A percentile compares a stretch with the other conserved stretches of the same genome.
phyloP scores from a whole-genome alignment of 768 basidiomycete genomes.

The Amanita rubescens region DNA sequence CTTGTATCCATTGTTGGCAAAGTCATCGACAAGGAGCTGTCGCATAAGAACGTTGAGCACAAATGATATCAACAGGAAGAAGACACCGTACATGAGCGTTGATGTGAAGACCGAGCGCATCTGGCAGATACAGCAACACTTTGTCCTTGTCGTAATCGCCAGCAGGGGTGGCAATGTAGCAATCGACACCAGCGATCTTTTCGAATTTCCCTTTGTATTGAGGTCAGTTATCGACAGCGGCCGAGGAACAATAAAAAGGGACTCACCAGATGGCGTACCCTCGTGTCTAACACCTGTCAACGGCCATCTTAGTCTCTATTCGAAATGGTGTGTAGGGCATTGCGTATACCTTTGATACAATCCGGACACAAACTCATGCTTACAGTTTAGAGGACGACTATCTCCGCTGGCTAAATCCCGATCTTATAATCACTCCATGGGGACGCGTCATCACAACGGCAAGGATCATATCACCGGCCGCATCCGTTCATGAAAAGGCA shows the following conservation, averaged over 20 bases:
- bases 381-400: too few relatives aligned
- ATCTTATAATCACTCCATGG: too few relatives aligned
- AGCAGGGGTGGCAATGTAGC: constrained; percentile 48
- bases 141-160: constrained; percentile 46
- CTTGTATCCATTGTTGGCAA: constrained; percentile 38
- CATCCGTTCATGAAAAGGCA: neutral
- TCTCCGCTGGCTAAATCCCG: too few relatives aligned
- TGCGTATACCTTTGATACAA: neutral
- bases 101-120: constrained; percentile 44
- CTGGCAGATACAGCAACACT: constrained; percentile 46
- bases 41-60: neutral
- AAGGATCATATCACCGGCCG: neutral
- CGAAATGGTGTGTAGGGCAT: neutral
- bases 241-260: neutral
- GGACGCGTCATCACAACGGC: neutral
- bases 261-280: constrained; percentile 4
- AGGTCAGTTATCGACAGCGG: neutral
- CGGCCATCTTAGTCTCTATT: neutral
- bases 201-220: constrained; percentile 36
- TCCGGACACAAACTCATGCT: constrained; percentile 6
- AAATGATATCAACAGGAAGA: neutral
- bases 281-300: constrained; percentile 1
- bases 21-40: constrained; percentile 35
- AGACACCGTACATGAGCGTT: constrained; percentile 34
- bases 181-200: constrained; percentile 37